These are phyloP conservation scores for Prunella vulgaris DNA, from an alignment of 257 asterid species.

Conservation along the genomic window DNA sequence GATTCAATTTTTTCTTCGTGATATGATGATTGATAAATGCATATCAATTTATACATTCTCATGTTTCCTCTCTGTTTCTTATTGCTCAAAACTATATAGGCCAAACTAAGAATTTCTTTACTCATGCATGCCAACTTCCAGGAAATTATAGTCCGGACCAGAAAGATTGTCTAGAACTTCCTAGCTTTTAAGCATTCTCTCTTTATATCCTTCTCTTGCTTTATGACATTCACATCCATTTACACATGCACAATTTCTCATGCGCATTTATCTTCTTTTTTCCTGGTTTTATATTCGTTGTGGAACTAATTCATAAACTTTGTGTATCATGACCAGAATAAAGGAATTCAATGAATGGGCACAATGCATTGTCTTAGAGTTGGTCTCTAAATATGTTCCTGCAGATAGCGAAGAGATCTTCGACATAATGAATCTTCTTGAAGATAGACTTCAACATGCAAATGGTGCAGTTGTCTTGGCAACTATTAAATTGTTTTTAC, in stretches of 20 bases:
- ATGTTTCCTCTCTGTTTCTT: neutral
- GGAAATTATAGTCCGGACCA: neutral
- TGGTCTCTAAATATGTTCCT: constrained; percentile 89
- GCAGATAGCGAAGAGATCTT: constrained; percentile 87
- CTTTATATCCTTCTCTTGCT: neutral
- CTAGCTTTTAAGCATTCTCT: neutral
- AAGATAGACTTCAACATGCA: constrained; percentile 99
- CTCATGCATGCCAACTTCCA: neutral
- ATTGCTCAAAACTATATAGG: neutral
- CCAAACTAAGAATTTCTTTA: neutral
- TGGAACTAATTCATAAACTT: constrained; percentile 18
- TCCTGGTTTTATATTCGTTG: neutral
- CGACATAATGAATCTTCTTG: constrained; percentile 99
- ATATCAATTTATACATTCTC: neutral
- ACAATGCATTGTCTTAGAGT: constrained; percentile 85
- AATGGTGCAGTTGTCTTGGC: constrained; percentile 99
- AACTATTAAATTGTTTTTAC: constrained; percentile 83
- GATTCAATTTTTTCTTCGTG: constrained; percentile 3
- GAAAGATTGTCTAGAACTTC: neutral
- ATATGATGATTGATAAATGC: neutral
- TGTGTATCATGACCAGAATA: constrained; percentile 52
- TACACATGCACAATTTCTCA: neutral
- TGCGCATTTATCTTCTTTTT: constrained; percentile 14
- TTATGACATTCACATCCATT: neutral
- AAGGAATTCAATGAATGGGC: constrained; percentile 98